phyloP scores from a whole-genome alignment of 2,329 filamentous ascomycete genomes.

The Chaetomium strumarium region DNA sequence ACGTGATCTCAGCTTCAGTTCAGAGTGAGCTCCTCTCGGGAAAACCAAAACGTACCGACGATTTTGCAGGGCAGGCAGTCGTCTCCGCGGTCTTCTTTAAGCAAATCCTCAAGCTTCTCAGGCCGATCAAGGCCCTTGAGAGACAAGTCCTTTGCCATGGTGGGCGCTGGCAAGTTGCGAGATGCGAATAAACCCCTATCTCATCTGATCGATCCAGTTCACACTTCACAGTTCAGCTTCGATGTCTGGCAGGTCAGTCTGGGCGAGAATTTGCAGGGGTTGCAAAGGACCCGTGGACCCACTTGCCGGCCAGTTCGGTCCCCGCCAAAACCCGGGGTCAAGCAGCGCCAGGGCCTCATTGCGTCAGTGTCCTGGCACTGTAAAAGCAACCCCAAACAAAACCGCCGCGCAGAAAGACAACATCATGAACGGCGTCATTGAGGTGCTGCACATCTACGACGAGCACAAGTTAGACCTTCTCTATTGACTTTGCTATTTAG shows the following conservation, averaged over 20 bases:
- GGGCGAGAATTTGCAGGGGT: too few relatives aligned
- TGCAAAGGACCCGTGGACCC: too few relatives aligned
- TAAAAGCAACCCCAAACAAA: not conserved
- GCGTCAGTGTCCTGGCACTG: slow-evolving; percentile 22
- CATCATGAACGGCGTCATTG: slow-evolving; percentile 76
- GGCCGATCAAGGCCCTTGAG: slow-evolving; percentile 52
- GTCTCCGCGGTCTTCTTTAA: slow-evolving; percentile 51
- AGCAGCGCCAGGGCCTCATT: slow-evolving; percentile 10
- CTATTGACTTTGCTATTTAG: not conserved
- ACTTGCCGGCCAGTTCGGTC: not conserved
- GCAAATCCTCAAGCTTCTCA: slow-evolving; percentile 53
- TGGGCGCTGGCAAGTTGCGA: slow-evolving; percentile 8
- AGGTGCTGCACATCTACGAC: slow-evolving; percentile 95
- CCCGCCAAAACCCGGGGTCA: not conserved
- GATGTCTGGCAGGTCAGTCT: too few relatives aligned
- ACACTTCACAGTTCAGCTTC: too few relatives aligned
- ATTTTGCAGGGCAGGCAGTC: slow-evolving; percentile 68
- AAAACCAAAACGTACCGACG: slow-evolving; percentile 50
- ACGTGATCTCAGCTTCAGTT: not conserved
- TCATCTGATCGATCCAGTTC: not conserved
- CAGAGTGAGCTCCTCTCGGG: not conserved
- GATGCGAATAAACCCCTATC: not conserved
- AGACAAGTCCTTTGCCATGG: slow-evolving; percentile 45
- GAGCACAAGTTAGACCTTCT: slow-evolving; percentile 70
- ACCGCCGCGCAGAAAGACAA: not conserved